Evolutionary conservation across 805 yeast genomes (phyloP), one percentile per base, ranked within the genome.

Genomic region (Ogataea kodamae): DNA sequence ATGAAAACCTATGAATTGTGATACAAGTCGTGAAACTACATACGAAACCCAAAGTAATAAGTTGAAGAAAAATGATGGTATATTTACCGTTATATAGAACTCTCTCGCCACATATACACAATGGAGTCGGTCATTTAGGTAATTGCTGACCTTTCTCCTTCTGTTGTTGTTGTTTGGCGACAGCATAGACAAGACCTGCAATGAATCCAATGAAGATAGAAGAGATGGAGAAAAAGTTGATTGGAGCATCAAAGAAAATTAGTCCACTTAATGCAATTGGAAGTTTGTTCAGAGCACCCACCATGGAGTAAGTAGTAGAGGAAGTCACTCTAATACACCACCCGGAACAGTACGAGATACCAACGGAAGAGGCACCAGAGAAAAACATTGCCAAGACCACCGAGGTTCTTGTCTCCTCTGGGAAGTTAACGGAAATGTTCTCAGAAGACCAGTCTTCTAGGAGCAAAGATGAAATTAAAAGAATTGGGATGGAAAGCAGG

Each of bases 251-350:
- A 56, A 92, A 92, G 76, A 92, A 90, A 49, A 92, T 57, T 62
- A 92, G 76, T 25, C 99, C 99, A 23, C 95, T 81, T 40, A 92
- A 72, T 10, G 98, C 98, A 56, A 92, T 87, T 58, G 98, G 98
- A 54, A 92, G 78, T 69, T 92, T 92, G 78, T 92, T 92, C 64
- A 92, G 76, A 35, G 98, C 98, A 63, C 98, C 98, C 40, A 92
- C 97, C 98, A 92, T 92, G 35, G 96, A 87, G 70, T 92, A 92
- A 36, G 98, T 92, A 36, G 98, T 92, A 17, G 97, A 89, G 14
- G 97, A 87, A 26, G 98, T 92, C 46, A 92, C 97, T 70, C 98
- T 86, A 48, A 92, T 95, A 76, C 98, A 92, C 98, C 98, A 92
- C 43, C 97, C 98, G 9, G 97, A 88, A 65, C 96, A 87, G 76